Evolutionary conservation across 805 yeast species (phyloP).

Genomic region (Candida montana): DNA sequence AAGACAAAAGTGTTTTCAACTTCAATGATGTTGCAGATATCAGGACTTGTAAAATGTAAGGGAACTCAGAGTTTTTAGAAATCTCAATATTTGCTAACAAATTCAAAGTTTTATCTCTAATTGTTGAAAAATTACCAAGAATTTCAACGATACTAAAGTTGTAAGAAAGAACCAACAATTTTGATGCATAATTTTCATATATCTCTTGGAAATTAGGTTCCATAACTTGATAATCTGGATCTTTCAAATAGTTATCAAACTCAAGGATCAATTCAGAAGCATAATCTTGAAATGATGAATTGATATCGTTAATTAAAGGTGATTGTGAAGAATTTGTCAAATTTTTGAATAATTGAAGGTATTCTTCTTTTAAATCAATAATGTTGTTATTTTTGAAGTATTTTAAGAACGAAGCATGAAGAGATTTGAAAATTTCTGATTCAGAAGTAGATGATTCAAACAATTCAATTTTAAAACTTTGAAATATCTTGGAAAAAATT

Average conservation of each 20-base stretch:
- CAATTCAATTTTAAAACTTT: slow-evolving; percentile 11
- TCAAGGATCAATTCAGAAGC: slow-evolving; percentile 14
- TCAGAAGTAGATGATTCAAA: slow-evolving; percentile 22
- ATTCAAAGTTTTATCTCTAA: slow-evolving; percentile 10
- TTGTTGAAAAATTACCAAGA: slow-evolving; percentile 7
- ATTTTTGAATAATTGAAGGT: slow-evolving; percentile 5
- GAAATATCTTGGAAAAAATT: slow-evolving; percentile 15
- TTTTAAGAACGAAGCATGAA: slow-evolving; percentile 12
- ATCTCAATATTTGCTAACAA: slow-evolving; percentile 5
- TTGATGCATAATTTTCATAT: slow-evolving; percentile 16
- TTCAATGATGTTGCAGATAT: slow-evolving; percentile 18
- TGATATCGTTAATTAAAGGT: slow-evolving; percentile 9
- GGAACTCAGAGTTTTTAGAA: neutral
- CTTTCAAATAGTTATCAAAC: slow-evolving; percentile 11
- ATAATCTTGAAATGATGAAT: slow-evolving; percentile 6
- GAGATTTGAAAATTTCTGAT: slow-evolving; percentile 7
- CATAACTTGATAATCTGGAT: slow-evolving; percentile 10
- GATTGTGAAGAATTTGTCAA: slow-evolving; percentile 5
- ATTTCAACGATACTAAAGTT: slow-evolving; percentile 10
- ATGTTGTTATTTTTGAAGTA: slow-evolving; percentile 19
- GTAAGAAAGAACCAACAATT: slow-evolving; percentile 16
- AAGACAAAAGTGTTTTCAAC: slow-evolving; percentile 10
- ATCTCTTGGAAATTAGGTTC: slow-evolving; percentile 10
- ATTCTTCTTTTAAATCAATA: slow-evolving; percentile 11
- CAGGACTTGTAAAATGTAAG: slow-evolving; percentile 13